Evolutionary conservation across 1,284 basidiomycete species (phyloP).

Genomic region (Rugosomyces carneus): DNA sequence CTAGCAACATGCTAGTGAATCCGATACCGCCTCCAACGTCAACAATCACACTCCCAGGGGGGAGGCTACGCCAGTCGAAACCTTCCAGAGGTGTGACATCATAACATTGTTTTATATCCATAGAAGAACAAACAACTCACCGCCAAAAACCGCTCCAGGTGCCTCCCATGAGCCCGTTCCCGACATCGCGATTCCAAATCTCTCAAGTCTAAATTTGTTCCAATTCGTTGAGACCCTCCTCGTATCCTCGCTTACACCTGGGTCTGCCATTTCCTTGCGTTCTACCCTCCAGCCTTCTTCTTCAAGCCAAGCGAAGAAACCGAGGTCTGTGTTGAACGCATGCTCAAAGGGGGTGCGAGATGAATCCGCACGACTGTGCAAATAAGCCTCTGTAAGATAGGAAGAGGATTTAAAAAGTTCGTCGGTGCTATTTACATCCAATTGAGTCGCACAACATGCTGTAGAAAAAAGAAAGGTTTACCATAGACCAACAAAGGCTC

Average conservation of each 20-base stretch:
- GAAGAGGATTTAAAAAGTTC: slow-evolving; percentile 67
- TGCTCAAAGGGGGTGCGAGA: slow-evolving; percentile 48
- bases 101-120: no score
- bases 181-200: slow-evolving; percentile 68
- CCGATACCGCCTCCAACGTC: slow-evolving; percentile 77
- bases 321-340: slow-evolving; percentile 40
- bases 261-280: not conserved
- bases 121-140: slow-evolving; percentile 27
- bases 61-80: slow-evolving; percentile 58
- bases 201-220: slow-evolving; percentile 45
- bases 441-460: not conserved
- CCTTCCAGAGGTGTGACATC: slow-evolving; percentile 28
- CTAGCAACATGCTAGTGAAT: slow-evolving; percentile 62
- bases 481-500: slow-evolving; percentile 64
- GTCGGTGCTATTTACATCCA: slow-evolving; percentile 43
- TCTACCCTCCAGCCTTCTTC: slow-evolving; percentile 23
- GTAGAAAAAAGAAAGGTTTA: slow-evolving; percentile 25
- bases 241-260: not conserved
- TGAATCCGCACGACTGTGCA: slow-evolving; percentile 30
- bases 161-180: slow-evolving; percentile 62
- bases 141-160: slow-evolving; percentile 47
- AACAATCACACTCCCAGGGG: slow-evolving; percentile 51
- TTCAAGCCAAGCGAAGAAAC: slow-evolving; percentile 55
- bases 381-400: slow-evolving; percentile 59
- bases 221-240: slow-evolving; percentile 17